Evolutionary conservation across 805 yeast genomes (phyloP).

Genomic region (Candida gorgasii): DNA sequence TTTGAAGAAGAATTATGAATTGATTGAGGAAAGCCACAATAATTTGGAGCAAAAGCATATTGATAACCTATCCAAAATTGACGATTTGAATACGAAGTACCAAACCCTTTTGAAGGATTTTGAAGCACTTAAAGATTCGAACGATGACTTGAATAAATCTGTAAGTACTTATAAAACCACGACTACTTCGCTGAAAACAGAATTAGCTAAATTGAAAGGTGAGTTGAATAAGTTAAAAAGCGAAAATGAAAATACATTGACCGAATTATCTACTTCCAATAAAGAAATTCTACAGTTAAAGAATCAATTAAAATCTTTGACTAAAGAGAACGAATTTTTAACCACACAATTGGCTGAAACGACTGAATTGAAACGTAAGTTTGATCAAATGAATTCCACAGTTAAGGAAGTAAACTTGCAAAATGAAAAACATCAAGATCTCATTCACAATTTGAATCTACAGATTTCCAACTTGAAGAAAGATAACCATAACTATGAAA

Average conservation of each 20-base stretch:
- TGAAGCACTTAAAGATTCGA: slow-evolving; percentile 6
- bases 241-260: slow-evolving; percentile 12
- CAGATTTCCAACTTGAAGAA: slow-evolving; percentile 10
- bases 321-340: slow-evolving; percentile 3
- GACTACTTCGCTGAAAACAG: slow-evolving; percentile 8
- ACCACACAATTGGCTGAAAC: not conserved
- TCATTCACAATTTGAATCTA: slow-evolving; percentile 9
- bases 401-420: slow-evolving; percentile 2
- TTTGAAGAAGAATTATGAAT: slow-evolving; percentile 34
- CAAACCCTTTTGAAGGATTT: slow-evolving; percentile 5
- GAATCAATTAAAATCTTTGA: slow-evolving; percentile 10
- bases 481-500: slow-evolving; percentile 7
- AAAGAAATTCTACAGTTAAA: slow-evolving; percentile 13
- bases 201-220: slow-evolving; percentile 10
- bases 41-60: slow-evolving; percentile 9
- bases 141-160: slow-evolving; percentile 5
- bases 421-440: slow-evolving; percentile 7
- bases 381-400: slow-evolving; percentile 9
- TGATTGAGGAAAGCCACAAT: slow-evolving; percentile 20
- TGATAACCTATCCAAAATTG: slow-evolving; percentile 3
- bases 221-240: slow-evolving; percentile 13
- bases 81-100: slow-evolving; percentile 7
- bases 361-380: not conserved
- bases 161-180: slow-evolving; percentile 3
- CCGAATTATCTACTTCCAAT: slow-evolving; percentile 14